phyloP scores from a whole-genome alignment of 441 rosid species.

The Corymbia calophylla region DNA sequence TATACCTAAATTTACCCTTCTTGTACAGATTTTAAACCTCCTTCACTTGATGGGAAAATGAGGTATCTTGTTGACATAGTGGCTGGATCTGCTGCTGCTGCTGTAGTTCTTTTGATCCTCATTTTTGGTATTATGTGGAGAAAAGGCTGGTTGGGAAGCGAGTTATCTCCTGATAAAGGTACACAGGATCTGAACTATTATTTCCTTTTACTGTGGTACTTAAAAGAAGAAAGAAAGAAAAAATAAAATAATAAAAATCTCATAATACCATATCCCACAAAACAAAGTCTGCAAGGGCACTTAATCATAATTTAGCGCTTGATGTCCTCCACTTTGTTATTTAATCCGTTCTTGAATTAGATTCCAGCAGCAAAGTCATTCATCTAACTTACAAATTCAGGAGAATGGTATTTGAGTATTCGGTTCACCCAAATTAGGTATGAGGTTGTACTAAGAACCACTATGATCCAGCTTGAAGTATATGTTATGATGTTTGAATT shows the following conservation, averaged over 20 bases:
- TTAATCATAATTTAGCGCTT: neutral
- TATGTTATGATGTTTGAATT: neutral
- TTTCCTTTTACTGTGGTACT: neutral
- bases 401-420: neutral
- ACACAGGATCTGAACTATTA: neutral
- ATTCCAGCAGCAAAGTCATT: neutral
- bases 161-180: constrained; percentile 57
- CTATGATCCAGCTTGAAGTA: neutral
- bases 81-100: constrained; percentile 27
- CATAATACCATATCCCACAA: neutral
- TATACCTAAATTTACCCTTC: neutral
- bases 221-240: neutral
- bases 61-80: constrained; percentile 10
- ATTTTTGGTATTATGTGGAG: constrained; percentile 35
- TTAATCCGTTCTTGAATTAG: neutral
- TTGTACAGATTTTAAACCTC: constrained; percentile 65
- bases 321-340: neutral
- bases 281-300: neutral
- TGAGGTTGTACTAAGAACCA: neutral
- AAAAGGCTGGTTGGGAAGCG: constrained; percentile 52
- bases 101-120: constrained; percentile 30
- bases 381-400: neutral
- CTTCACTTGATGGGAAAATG: constrained; percentile 24
- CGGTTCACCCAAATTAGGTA: neutral
- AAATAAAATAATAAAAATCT: neutral